Evolutionary conservation across 129 eudicot genomes (phyloP).

Genomic region (Gnaphalium uliginosum): DNA sequence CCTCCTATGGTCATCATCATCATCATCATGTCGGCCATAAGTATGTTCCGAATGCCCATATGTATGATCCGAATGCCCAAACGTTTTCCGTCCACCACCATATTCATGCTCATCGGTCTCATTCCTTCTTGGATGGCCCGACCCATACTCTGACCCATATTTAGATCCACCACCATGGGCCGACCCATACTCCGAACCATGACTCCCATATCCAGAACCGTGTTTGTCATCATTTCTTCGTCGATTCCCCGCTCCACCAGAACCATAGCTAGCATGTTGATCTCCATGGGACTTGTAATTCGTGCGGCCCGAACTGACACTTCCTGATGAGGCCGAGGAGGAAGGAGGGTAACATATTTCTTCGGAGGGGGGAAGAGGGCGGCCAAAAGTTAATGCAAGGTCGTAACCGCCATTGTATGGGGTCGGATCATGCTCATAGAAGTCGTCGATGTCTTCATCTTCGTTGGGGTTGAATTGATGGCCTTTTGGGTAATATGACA

Average conservation of each 20-base stretch:
- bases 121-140: conserved; percentile 44
- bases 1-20: neutral
- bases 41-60: conserved; percentile 6
- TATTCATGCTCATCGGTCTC: conserved; percentile 23
- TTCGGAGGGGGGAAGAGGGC: conserved; percentile 64
- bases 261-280: conserved; percentile 43
- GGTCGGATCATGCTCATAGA: conserved; percentile 72
- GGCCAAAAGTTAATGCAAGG: conserved; percentile 61
- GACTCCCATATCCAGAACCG: conserved; percentile 40
- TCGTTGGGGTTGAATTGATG: conserved; percentile 39
- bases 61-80: neutral
- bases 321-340: conserved; percentile 44
- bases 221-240: conserved; percentile 35
- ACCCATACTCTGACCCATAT: conserved; percentile 57
- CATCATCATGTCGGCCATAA: conserved; percentile 27
- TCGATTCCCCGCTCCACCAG: conserved; percentile 31
- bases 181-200: conserved; percentile 51
- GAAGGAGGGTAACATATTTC: conserved; percentile 58
- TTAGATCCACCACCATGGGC: conserved; percentile 45
- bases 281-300: conserved; percentile 53
- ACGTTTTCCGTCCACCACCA: neutral
- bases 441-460: conserved; percentile 64
- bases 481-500: conserved; percentile 82
- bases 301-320: conserved; percentile 55
- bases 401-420: conserved; percentile 93